Evolutionary conservation across 768 basidiomycete genomes (phyloP).

Genomic region (Macrolepiota dolichaula): DNA sequence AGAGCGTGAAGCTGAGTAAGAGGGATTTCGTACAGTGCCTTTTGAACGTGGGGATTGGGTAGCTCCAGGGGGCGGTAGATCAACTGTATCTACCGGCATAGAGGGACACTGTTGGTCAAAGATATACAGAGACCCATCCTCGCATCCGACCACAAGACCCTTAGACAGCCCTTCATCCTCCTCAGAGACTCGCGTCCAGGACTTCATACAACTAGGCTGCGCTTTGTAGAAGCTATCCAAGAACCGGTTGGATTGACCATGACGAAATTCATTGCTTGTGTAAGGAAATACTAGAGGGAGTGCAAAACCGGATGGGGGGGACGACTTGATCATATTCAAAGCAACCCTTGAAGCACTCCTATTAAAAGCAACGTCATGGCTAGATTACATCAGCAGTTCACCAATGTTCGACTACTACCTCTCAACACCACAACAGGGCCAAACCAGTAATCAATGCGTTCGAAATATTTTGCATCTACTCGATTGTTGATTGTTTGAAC

Average conservation of each 20-base stretch:
- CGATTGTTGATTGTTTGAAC: too few relatives aligned
- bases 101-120: constrained; percentile 24
- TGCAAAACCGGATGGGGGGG: constrained; percentile 8
- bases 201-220: constrained; percentile 27
- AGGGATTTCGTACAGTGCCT: constrained; percentile 19
- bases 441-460: too few relatives aligned
- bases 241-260: neutral
- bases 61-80: constrained; percentile 15
- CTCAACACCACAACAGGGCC: too few relatives aligned
- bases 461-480: too few relatives aligned
- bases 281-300: constrained; percentile 34
- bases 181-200: constrained; percentile 21
- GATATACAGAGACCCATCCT: constrained; percentile 43
- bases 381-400: neutral
- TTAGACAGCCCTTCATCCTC: constrained; percentile 13
- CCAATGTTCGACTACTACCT: too few relatives aligned
- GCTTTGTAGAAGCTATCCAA: constrained; percentile 27
- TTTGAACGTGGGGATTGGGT: constrained; percentile 19
- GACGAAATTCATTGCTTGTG: neutral
- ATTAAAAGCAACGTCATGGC: neutral
- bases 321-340: constrained; percentile 5
- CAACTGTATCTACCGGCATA: constrained; percentile 8
- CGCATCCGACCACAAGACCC: constrained; percentile 35
- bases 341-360: neutral
- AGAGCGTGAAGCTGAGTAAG: constrained; percentile 36